phyloP scores from a whole-genome alignment of 345 rosid species.

The Draba incana region DNA sequence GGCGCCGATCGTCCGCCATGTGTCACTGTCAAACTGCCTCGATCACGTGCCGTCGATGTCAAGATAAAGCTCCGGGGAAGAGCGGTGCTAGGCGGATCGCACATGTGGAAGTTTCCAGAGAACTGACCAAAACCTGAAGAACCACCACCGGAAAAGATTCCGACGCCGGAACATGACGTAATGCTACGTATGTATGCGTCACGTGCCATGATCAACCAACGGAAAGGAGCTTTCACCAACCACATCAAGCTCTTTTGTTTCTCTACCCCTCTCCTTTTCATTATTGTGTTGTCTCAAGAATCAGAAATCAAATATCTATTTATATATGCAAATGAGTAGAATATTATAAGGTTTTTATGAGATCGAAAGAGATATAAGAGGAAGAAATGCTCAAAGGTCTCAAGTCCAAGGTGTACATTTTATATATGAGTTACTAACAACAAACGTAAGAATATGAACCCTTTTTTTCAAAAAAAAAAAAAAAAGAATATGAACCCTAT shows the following conservation, averaged over 20 bases:
- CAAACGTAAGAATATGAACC: neutral
- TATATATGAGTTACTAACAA: conserved; percentile 11
- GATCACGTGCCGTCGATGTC: conserved; percentile 12
- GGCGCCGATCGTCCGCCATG: neutral
- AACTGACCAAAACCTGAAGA: conserved; percentile 43
- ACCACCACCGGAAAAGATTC: conserved; percentile 36
- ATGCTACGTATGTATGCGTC: conserved; percentile 58
- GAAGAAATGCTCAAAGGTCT: conserved; percentile 20
- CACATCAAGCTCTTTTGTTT: conserved; percentile 24
- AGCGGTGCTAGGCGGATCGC: conserved; percentile 28
- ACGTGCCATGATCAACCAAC: conserved; percentile 50
- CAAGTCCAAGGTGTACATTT: neutral
- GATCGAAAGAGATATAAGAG: conserved; percentile 7
- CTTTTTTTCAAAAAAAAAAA: no score
- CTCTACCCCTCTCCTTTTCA: conserved; percentile 15
- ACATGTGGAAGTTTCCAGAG: conserved; percentile 43
- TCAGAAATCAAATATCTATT: neutral
- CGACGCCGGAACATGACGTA: conserved; percentile 53
- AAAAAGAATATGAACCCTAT: neutral
- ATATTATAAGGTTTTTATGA: neutral
- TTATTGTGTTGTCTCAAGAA: conserved; percentile 26
- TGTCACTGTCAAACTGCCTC: conserved; percentile 12
- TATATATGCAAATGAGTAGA: neutral
- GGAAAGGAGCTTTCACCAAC: conserved; percentile 48
- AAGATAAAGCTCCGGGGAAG: conserved; percentile 56